A percentile compares a stretch with the other conserved stretches of the same genome.
Conservation (phyloP, 2,329 filamentous ascomycete genomes). For the Aspergillus eucalypticola region DNA sequence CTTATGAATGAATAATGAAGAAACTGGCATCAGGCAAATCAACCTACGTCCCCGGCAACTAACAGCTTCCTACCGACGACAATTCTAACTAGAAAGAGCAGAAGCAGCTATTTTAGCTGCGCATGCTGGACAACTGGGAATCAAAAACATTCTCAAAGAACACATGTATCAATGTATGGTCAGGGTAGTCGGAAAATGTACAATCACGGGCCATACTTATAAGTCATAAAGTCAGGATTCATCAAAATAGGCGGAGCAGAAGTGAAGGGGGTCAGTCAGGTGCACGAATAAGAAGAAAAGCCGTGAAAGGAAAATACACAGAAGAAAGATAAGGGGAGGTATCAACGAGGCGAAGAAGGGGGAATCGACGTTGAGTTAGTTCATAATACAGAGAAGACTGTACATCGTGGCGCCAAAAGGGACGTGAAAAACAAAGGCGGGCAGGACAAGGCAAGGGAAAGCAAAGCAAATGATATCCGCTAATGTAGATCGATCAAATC, state of each 20-base stretch:
- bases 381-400: slow-evolving; percentile 28
- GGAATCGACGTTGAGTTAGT: slow-evolving; percentile 29
- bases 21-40: background rate
- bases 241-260: slow-evolving; percentile 1
- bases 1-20: too few relatives aligned
- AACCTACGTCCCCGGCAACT: background rate
- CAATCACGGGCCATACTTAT: slow-evolving; percentile 4
- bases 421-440: slow-evolving; percentile 6
- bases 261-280: slow-evolving; percentile 11
- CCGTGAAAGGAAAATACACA: slow-evolving; percentile 7
- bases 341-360: slow-evolving; percentile 21
- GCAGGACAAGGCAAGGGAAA: background rate
- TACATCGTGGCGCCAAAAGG: slow-evolving; percentile 20
- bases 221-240: slow-evolving; percentile 13
- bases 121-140: background rate
- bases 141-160: background rate
- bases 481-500: slow-evolving; percentile 14
- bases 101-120: background rate
- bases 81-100: slow-evolving; percentile 4
- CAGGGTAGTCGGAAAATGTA: slow-evolving; percentile 10
- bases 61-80: background rate
- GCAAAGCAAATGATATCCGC: background rate
- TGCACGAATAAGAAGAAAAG: background rate
- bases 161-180: background rate
- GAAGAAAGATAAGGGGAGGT: slow-evolving; percentile 21